Conservation (phyloP, 2,329 filamentous ascomycete species). For the Xylaria sp. region DNA sequence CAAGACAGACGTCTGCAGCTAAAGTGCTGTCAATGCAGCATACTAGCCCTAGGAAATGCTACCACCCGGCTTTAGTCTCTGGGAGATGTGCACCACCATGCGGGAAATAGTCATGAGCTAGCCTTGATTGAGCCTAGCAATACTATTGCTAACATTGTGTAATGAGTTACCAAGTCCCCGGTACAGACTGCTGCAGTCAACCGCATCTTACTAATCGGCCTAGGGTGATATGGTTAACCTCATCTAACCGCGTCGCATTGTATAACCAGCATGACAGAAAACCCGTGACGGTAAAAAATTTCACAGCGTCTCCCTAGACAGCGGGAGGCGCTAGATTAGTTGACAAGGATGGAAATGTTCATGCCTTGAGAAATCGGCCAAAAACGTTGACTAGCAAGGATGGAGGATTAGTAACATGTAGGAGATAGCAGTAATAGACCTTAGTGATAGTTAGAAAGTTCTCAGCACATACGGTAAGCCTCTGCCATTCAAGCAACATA, state of each 20-base stretch:
- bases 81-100: too few relatives aligned
- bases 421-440: background rate
- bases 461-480: too few relatives aligned
- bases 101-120: background rate
- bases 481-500: constrained; percentile 4
- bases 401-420: background rate
- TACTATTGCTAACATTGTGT: background rate
- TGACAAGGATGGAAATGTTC: background rate
- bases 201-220: constrained; percentile 1
- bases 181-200: too few relatives aligned
- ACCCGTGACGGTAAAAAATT: background rate
- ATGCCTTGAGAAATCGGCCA: background rate
- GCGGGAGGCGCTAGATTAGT: background rate
- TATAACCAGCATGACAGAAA: background rate
- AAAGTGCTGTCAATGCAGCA: background rate
- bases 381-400: background rate
- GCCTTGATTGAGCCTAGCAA: background rate
- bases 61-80: background rate
- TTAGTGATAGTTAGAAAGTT: background rate
- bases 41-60: background rate
- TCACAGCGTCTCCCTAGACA: background rate
- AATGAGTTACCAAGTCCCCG: background rate
- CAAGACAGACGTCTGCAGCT: constrained; percentile 1
- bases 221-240: background rate
- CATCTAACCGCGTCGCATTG: background rate